Evolutionary conservation across 2,329 filamentous ascomycete species (phyloP).

Genomic region (Arthrobotrys sinensis): DNA sequence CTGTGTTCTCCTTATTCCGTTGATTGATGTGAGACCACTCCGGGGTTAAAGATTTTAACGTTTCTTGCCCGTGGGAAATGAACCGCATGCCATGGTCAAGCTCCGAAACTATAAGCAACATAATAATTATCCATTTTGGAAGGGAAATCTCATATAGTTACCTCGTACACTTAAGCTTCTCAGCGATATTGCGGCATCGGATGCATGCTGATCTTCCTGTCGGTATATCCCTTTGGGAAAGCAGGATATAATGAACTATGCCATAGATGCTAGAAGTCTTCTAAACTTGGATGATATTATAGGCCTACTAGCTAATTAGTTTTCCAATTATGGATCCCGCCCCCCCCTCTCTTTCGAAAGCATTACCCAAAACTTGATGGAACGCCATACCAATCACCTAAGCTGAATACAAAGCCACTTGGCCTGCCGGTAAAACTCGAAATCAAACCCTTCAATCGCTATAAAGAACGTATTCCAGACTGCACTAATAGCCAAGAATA

Average conservation of each 20-base stretch:
- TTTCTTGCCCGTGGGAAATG: background rate
- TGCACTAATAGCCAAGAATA: background rate
- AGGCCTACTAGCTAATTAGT: background rate
- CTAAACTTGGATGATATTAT: constrained; percentile 5
- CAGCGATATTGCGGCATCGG: constrained; percentile 16
- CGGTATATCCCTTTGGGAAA: background rate
- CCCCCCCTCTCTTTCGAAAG: background rate
- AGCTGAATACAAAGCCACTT: background rate
- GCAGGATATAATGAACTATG: constrained; percentile 3
- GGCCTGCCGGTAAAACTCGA: constrained; percentile 1
- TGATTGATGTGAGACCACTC: background rate
- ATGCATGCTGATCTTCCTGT: constrained; percentile 18
- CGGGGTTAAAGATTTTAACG: background rate
- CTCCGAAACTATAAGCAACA: constrained; percentile 25
- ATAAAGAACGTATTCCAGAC: background rate
- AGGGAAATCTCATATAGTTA: constrained; percentile 5
- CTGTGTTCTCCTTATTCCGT: constrained; percentile 22
- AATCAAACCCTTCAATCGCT: constrained; percentile 2
- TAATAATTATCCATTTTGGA: constrained; percentile 24
- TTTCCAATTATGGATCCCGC: constrained; percentile 11
- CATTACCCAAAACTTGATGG: background rate
- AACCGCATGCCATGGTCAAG: constrained; percentile 8
- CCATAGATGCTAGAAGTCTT: background rate
- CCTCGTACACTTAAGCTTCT: background rate
- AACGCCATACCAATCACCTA: background rate